Percentiles rank a stretch among this genome's conserved stretches.
These are phyloP conservation scores for Schoenoplectus triqueter DNA, from an alignment of 202 grass and related monocot species.

Conservation along the genomic window DNA sequence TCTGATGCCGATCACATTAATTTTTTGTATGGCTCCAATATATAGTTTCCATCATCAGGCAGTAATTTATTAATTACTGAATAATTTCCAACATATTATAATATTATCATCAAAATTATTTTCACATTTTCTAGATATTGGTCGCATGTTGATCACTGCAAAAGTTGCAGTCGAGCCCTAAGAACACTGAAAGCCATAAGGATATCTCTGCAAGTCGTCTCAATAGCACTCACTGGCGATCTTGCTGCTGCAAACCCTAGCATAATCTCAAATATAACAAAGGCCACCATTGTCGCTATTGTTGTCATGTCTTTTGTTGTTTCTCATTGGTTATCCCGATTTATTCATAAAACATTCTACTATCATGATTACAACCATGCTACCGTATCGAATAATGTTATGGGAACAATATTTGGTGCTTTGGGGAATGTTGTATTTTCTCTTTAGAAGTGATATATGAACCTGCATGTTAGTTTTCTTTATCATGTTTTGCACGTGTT, in stretches of 20 bases:
- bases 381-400: not conserved
- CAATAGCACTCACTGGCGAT: slow-evolving; percentile 39
- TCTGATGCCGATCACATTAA: no score
- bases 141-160: slow-evolving; percentile 54
- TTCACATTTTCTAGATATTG: slow-evolving; percentile 42
- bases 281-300: slow-evolving; percentile 3
- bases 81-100: not conserved
- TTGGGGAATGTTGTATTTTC: not conserved
- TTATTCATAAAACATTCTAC: slow-evolving; percentile 50
- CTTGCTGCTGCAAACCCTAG: slow-evolving; percentile 36
- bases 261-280: slow-evolving; percentile 36
- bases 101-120: not conserved
- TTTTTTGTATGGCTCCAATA: no score
- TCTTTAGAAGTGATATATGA: not conserved
- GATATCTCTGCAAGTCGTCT: slow-evolving; percentile 44
- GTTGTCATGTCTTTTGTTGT: slow-evolving; percentile 25
- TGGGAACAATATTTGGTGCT: not conserved
- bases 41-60: not conserved
- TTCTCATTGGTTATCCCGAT: slow-evolving; percentile 42
- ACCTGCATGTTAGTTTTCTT: not conserved
- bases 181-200: slow-evolving; percentile 28
- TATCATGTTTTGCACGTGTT: not conserved
- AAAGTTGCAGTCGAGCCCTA: slow-evolving; percentile 41
- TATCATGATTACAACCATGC: slow-evolving; percentile 55
- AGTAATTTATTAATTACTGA: not conserved